phyloP scores from a whole-genome alignment of 305 asterid genomes.

The Fraxinus paxiana region DNA sequence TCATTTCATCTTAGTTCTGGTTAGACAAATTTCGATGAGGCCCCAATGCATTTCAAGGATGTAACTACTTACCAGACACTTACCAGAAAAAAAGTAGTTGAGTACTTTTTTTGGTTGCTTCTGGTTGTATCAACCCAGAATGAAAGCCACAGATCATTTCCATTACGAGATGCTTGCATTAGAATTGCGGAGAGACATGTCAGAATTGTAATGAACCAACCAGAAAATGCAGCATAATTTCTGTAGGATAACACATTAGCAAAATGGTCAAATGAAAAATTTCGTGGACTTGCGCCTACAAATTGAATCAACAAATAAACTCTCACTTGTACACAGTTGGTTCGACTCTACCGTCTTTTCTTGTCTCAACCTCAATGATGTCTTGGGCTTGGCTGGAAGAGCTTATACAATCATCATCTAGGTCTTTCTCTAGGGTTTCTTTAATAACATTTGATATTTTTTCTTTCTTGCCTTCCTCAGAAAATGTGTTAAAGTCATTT shows the following conservation, averaged over 20 bases:
- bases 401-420: constrained; percentile 40
- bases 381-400: constrained; percentile 44
- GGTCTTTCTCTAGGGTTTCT: constrained; percentile 31
- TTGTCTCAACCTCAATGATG: constrained; percentile 53
- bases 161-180: constrained; percentile 99
- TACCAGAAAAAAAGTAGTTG: constrained; percentile 80
- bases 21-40: neutral
- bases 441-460: constrained; percentile 24
- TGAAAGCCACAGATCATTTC: constrained; percentile 92
- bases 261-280: constrained; percentile 15
- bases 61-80: constrained; percentile 54
- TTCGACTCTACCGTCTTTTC: constrained; percentile 93
- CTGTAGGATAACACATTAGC: constrained; percentile 38
- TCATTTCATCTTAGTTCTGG: neutral
- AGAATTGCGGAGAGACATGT: constrained; percentile 72
- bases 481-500: constrained; percentile 38
- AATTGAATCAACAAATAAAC: neutral
- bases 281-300: neutral
- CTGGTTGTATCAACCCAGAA: constrained; percentile 89
- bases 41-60: neutral
- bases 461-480: constrained; percentile 34
- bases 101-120: constrained; percentile 43
- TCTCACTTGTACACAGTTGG: constrained; percentile 75
- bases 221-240: constrained; percentile 81
- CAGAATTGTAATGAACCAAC: constrained; percentile 61